Base-by-base conservation (phyloP, 208 protist genomes). In the Leishmania lainsoni region DNA sequence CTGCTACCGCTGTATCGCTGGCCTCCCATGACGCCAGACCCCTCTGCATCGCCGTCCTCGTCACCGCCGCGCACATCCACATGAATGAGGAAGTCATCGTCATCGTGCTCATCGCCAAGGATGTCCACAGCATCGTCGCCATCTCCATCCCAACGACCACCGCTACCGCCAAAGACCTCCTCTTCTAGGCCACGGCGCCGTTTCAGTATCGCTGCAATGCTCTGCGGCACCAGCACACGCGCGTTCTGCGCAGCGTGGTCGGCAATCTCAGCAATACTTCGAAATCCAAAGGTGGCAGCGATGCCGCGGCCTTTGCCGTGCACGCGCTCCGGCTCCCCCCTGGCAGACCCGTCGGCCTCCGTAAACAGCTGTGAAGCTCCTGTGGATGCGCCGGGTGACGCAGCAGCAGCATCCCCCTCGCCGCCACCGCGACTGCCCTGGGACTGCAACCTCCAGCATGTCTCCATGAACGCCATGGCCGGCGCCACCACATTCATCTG, bases 21-120 rank as follows among this genome's bases (percentile, higher is more conserved):
- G 51, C 10, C 56, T 10, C 5, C 71, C 65, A 45, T n/a, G 16
- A 49, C 1, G n/a, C 58, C 61, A 56, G 42, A 56, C 78, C 51
- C 59, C 20, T 56, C 66, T 0, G 29, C 76, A 42, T 45, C 70
- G 5, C 45, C 79, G 8, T 29, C 70, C 32, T 35, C 84, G 45
- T 72, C 76, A 77, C 76, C 75, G 32, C 79, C 87, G 14, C 79
- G 87, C 63, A 94, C 90, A 35, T 85, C 81, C 22, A 96, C 90
- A 76, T 92, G 84, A 73, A 94, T 93, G 16, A 93, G 74, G 72
- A 94, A 94, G 74, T 92, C 93, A 63, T 94, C 93, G 65, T 93
- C 88, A 48, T 88, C 88, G 56, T 80, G 82, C 45, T 85, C 87
- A 65, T 83, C 80, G 68, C 76, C 80, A 12, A 84, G 71, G 26